Base-by-base conservation (phyloP, 2,329 filamentous ascomycete genomes). In the Sarocladium kiliense region DNA sequence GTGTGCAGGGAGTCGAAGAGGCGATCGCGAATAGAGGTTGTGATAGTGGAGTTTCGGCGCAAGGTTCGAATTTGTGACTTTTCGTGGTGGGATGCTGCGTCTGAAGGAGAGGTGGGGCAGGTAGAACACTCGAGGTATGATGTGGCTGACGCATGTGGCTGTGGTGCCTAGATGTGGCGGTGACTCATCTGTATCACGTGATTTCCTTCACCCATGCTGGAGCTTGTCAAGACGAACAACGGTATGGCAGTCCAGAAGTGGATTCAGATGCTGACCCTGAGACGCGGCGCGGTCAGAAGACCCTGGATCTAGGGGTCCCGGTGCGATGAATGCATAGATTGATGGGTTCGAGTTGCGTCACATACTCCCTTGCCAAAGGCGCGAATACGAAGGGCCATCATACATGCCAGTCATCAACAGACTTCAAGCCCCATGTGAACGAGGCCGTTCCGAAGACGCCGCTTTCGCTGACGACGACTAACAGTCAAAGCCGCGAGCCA, bases 21-120 rank as follows among this genome's bases (percentile, higher is more conserved):
- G 49, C 61, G 59, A 59, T 57, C 55, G 54, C 61, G 59, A 59
- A 55, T 57, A 58, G 47, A 58, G 56, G 58, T 65, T 61, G 63
- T 63, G 61, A 69, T 69, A 68, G 68, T 71, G 66, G 67, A 68
- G 69, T 71, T 72, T 69, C 64, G 68, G 59, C 59, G 62, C 59
- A 61, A 65, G 65, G 57, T 54, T 60, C 63, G 68, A 72, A 71
- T 70, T 73, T 71, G 63, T 66, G 63, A 65, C 66, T 67, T 71
- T 73, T 73, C 68, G 68, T 72, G 67, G 66, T 68, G 71, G 65
- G 70, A 64, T 63, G 64, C 57, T 61, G 64, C n/a, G n/a, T 63
- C n/a, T n/a, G 25, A 27, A 47, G 44, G 63, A 60, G 54, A 61
- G 64, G 70, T 71, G 68, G 70, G 68, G 66, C 65, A 25, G 59